Base-by-base conservation (phyloP, 345 rosid genomes). In the Moricandia arvensis region DNA sequence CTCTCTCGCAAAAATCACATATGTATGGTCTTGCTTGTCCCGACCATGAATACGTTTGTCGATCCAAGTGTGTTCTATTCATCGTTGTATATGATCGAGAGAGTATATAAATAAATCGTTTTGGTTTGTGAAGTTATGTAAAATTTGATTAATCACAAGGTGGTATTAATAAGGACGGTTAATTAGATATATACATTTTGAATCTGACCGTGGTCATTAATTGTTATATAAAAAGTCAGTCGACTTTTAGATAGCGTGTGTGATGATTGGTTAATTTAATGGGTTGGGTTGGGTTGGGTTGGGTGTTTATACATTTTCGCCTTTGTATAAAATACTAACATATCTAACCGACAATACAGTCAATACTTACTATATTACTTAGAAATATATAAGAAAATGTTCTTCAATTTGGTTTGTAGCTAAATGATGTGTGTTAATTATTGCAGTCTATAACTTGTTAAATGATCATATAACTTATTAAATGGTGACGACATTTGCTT, bases 1-100 rank as follows among this genome's bases (percentile, higher is more conserved):
- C 98, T 74, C 87, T 81, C 83, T 86, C 89, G 81, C 98, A 93
- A 74, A 89, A 93, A 11, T 76, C 80, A 61, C 98, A 93, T 68
- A 84, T 86, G 43, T 93, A 93, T 12, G 87, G 74, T 67, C 77
- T 67, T 60, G 59, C 49, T 78, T 78, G 81, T 29, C 59, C 74
- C 0, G 69, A 78, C 77, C 77, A 78, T 37, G 81, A 67, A 61
- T 78, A 59, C 53, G 81, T 59, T 59, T 73, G 57, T 72, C 77
- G 77, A 47, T 72, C 81, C 59, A 67, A 59, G n/a, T 72, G 37
- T 66, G 66, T 72, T 66, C 16, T 78, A 37, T 66, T 71, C 81
- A 78, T 77, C 34, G 10, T 1, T 71, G 45, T 68, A 65, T 75
- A 45, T 41, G 66, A 26, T 61, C 45, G 0, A 16, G 63, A 61